Percentiles rank a stretch among this genome's conserved stretches.
These are phyloP conservation scores for Wickerhamiella lipophila DNA, from an alignment of 805 yeast species.

Conservation along the genomic window DNA sequence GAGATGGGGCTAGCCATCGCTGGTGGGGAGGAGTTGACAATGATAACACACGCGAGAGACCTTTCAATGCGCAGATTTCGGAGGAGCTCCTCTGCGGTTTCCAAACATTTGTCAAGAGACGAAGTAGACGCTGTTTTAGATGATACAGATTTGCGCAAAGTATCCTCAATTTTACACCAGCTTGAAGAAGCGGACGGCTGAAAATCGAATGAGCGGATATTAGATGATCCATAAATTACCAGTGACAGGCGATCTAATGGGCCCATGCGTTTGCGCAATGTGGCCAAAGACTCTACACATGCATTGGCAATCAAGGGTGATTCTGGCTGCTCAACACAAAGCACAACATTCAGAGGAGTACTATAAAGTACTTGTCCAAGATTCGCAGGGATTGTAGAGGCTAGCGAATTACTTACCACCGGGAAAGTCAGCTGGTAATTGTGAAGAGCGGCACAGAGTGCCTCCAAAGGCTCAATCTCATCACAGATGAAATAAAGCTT, in stretches of 20 bases:
- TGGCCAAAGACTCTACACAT: not conserved
- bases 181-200: not conserved
- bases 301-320: constrained; percentile 1
- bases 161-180: not conserved
- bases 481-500: not conserved
- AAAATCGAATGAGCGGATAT: not conserved
- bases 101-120: constrained; percentile 1
- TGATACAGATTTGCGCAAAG: not conserved
- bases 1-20: not conserved
- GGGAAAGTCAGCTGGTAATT: constrained; percentile 1
- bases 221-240: not conserved
- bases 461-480: constrained; percentile 7
- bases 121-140: not conserved
- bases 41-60: not conserved
- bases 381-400: not conserved
- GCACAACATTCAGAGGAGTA: constrained; percentile 1
- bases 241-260: constrained; percentile 1
- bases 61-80: constrained; percentile 7
- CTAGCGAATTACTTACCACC: not conserved
- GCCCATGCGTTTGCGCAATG: constrained; percentile 1
- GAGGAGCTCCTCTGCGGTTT: constrained; percentile 2
- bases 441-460: constrained; percentile 9
- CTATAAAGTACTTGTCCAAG: not conserved
- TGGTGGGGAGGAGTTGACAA: not conserved
- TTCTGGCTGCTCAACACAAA: constrained; percentile 4